These are phyloP conservation scores for Russula dissimulans DNA, from an alignment of 768 basidiomycete genomes.

Conservation along the genomic window DNA sequence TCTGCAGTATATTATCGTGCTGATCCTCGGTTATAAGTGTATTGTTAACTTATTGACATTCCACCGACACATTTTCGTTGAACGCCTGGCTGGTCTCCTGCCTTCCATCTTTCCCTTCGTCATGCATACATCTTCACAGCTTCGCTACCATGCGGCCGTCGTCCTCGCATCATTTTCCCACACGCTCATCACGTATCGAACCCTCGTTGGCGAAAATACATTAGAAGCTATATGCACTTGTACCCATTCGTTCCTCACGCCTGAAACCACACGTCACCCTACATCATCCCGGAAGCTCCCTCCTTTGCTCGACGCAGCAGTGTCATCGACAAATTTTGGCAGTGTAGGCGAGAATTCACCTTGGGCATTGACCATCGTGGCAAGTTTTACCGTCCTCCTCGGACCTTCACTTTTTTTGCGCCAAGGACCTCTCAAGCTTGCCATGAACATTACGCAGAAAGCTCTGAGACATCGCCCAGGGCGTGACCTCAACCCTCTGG, in stretches of 20 bases:
- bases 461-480: constrained; percentile 5
- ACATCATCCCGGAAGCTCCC: constrained; percentile 13
- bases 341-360: constrained; percentile 3
- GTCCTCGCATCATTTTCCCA: constrained; percentile 11
- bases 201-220: background rate
- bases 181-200: constrained; percentile 1
- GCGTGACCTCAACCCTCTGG: constrained; percentile 12
- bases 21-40: constrained; percentile 1
- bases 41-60: constrained; percentile 5
- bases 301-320: constrained; percentile 5
- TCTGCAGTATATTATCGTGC: background rate
- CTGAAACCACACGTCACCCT: constrained; percentile 13
- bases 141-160: constrained; percentile 6
- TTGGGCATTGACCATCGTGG: constrained; percentile 10
- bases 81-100: constrained; percentile 2
- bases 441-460: constrained; percentile 9
- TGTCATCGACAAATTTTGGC: background rate
- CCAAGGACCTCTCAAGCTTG: constrained; percentile 10
- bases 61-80: constrained; percentile 2
- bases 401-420: constrained; percentile 10
- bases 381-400: constrained; percentile 8
- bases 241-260: constrained; percentile 10
- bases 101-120: constrained; percentile 7
- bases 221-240: constrained; percentile 7
- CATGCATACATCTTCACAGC: constrained; percentile 7